Evolutionary conservation across 192 early-diverging fungal species (phyloP).

Genomic region (Rhizoclosmatium sp.): DNA sequence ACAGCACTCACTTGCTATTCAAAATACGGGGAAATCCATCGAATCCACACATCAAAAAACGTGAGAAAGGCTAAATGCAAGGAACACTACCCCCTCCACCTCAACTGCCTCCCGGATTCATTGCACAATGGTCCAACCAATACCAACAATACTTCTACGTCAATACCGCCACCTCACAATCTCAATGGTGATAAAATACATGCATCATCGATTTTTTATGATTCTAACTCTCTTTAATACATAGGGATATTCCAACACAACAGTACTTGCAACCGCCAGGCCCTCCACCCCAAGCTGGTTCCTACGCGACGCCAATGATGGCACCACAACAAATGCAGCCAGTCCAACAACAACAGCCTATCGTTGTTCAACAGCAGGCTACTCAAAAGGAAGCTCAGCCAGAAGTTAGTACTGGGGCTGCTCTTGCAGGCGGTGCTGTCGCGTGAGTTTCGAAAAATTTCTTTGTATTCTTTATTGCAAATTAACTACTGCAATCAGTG

Average conservation of each 20-base stretch:
- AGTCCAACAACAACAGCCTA: neutral
- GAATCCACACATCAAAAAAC: neutral
- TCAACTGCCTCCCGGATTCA: constrained; percentile 14
- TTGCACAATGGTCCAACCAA: constrained; percentile 26
- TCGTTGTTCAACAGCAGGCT: neutral
- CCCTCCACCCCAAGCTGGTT: neutral
- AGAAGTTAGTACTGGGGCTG: too few species aligned
- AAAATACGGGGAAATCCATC: neutral
- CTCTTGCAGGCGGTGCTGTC: too few species aligned
- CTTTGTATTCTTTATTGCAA: neutral
- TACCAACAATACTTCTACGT: constrained; percentile 31
- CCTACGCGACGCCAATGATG: neutral
- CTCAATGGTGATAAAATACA: constrained; percentile 7
- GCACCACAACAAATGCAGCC: constrained; percentile 3
- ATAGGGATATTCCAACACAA: neutral
- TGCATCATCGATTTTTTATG: neutral
- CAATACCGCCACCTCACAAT: constrained; percentile 12
- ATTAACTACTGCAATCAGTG: neutral
- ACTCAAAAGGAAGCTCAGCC: neutral
- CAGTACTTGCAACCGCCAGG: neutral
- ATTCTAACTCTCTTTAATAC: neutral
- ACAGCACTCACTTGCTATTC: neutral
- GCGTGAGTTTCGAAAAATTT: neutral
- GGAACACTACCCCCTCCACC: constrained; percentile 3
- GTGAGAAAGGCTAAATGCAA: neutral